phyloP scores from a whole-genome alignment of 2,329 filamentous ascomycete genomes.

The Lanzia echinophila region DNA sequence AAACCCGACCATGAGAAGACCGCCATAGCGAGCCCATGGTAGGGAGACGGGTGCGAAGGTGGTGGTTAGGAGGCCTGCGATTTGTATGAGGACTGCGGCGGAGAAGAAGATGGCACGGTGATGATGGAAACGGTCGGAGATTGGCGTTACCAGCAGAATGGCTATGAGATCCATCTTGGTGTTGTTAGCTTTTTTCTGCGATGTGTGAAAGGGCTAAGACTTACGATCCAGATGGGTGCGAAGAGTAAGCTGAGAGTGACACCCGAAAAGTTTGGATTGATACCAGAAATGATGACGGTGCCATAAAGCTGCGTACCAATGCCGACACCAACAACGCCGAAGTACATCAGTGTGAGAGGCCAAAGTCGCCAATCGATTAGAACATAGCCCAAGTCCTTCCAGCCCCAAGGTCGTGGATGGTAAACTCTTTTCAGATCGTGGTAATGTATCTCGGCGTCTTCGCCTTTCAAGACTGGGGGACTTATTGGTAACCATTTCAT shows the following conservation, averaged over 20 bases:
- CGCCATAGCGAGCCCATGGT: conserved; percentile 80
- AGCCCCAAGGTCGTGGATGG: conserved; percentile 63
- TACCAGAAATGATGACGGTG: conserved; percentile 76
- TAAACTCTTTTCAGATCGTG: conserved; percentile 76
- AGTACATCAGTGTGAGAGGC: conserved; percentile 86
- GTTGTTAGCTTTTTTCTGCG: conserved; percentile 1
- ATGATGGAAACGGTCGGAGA: conserved; percentile 80
- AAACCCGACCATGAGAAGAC: conserved; percentile 84
- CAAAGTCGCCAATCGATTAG: conserved; percentile 82
- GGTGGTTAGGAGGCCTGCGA: conserved; percentile 70
- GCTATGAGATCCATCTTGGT: conserved; percentile 75
- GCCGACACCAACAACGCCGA: conserved; percentile 86
- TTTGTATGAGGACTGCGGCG: conserved; percentile 68
- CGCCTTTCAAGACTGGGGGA: conserved; percentile 64
- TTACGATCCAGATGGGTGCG: conserved; percentile 85
- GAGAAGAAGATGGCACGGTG: conserved; percentile 78
- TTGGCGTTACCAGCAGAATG: conserved; percentile 76
- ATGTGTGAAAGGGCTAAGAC: conserved; percentile 28
- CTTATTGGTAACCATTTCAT: conserved; percentile 61
- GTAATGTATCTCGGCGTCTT: conserved; percentile 78
- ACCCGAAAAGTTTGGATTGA: conserved; percentile 65
- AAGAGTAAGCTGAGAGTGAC: conserved; percentile 76
- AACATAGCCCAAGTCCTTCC: conserved; percentile 63
- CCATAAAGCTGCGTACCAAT: conserved; percentile 87
- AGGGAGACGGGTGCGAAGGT: conserved; percentile 63